Base-by-base conservation (phyloP, 2,329 filamentous ascomycete species). In the Laburnicola sp. region DNA sequence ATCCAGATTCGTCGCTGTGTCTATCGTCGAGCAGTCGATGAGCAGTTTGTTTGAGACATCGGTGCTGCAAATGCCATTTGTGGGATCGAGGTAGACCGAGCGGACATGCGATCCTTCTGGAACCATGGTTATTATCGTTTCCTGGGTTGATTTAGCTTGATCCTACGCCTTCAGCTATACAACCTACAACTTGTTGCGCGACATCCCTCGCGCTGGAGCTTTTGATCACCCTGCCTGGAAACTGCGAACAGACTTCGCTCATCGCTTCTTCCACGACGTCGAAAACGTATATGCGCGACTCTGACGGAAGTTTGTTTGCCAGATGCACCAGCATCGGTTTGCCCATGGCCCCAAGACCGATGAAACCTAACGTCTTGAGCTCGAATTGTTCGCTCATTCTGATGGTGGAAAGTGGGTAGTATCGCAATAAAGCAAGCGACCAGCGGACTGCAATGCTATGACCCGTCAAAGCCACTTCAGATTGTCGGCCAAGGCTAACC, bases 21-120 rank as follows among this genome's bases (percentile, higher is more conserved):
- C 80, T 63, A 83, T 83, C 6, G 81, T 82, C 0, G 78, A 81
- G 63, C 78, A 82, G 63, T 83, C 81, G 54, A 82, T 75, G 36
- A 82, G 66, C 21, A 81, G 70, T 53, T 80, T 80, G 36, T 69
- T 69, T 11, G 65, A 66, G 10, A 78, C 62, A 27, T 75, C 68
- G 25, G 72, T 71, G 23, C 71, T 70, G 41, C 75, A 74, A 27
- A 80, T 69, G 43, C 77, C 78, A 7, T 66, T 73, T 9, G 65
- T 51, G 1, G 70, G 65, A 26, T 78, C 74, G 36, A 81, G 74
- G 57, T 82, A 82, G 23, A 82, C 79, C 16, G 74, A 69, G 48
- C 75, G 75, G 16, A 81, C 79, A 51, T 82, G 78, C 3, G 71
- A 68, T 16, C 79, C 79, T 66, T 81, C 79, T 0, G 80, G 80